These are phyloP conservation scores for Diospyros kaki DNA, from an alignment of 148 eudicot species.

Conservation along the genomic window DNA sequence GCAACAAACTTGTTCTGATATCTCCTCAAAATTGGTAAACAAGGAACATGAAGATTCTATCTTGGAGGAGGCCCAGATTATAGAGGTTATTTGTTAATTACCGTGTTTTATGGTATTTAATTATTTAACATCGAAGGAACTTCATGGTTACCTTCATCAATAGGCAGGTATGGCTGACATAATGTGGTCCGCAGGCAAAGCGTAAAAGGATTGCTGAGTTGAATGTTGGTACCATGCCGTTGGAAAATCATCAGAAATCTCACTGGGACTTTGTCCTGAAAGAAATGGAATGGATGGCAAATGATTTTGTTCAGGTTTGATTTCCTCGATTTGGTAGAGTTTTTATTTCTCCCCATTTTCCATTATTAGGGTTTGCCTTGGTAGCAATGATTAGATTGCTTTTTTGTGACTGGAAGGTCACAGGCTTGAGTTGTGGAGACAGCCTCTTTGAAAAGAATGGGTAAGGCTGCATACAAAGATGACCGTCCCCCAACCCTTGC, in stretches of 20 bases:
- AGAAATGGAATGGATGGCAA: constrained; percentile 97
- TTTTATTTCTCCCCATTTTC: neutral
- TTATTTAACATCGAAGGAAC: constrained; percentile 12
- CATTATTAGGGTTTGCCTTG: too few relatives aligned
- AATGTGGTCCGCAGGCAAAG: constrained; percentile 54
- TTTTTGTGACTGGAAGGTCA: too few relatives aligned
- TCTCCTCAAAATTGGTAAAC: constrained; percentile 36
- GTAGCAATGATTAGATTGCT: too few relatives aligned
- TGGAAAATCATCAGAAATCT: constrained; percentile 49
- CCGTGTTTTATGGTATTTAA: constrained; percentile 9
- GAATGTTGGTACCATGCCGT: constrained; percentile 39
- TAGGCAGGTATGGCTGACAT: constrained; percentile 8
- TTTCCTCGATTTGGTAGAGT: neutral
- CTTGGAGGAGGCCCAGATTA: constrained; percentile 77
- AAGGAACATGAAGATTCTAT: constrained; percentile 79
- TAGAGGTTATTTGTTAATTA: constrained; percentile 56
- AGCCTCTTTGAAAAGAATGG: too few relatives aligned
- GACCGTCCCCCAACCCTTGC: too few relatives aligned
- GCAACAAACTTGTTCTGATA: constrained; percentile 34
- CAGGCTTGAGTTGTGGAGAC: too few relatives aligned
- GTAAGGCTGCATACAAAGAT: too few relatives aligned
- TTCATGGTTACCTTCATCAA: constrained; percentile 7
- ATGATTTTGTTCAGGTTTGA: constrained; percentile 70
- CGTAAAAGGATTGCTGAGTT: constrained; percentile 75
- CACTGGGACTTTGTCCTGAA: constrained; percentile 92